Evolutionary conservation across 352 stramenopile species (phyloP).

Genomic region (Bremia lactucae): DNA sequence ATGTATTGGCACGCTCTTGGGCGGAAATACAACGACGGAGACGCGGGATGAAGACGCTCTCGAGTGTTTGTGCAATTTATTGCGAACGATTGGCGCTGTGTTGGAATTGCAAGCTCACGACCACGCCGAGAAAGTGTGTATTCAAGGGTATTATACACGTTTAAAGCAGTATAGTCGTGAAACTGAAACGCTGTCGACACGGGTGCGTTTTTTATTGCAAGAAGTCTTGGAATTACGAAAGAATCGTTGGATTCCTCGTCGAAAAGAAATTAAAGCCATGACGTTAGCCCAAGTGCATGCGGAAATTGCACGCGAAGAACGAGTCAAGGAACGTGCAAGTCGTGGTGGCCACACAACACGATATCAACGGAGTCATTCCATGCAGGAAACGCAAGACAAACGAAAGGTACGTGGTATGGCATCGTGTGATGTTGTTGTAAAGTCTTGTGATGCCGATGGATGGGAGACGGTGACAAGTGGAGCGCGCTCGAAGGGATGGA

Average conservation of each 20-base stretch:
- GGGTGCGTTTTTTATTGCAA: slow-evolving; percentile 79
- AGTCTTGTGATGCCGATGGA: slow-evolving; percentile 56
- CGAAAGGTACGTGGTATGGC: slow-evolving; percentile 40
- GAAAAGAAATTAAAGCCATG: slow-evolving; percentile 79
- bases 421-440: slow-evolving; percentile 9
- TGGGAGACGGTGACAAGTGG: slow-evolving; percentile 60
- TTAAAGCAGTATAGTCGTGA: slow-evolving; percentile 63
- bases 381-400: slow-evolving; percentile 24
- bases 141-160: slow-evolving; percentile 57
- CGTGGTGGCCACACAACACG: slow-evolving; percentile 22
- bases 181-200: slow-evolving; percentile 56
- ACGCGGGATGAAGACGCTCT: slow-evolving; percentile 90
- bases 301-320: slow-evolving; percentile 55
- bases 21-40: slow-evolving; percentile 70
- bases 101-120: slow-evolving; percentile 60
- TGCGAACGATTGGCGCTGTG: slow-evolving; percentile 87
- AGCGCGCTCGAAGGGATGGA: slow-evolving; percentile 43
- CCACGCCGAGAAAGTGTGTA: slow-evolving; percentile 40
- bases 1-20: slow-evolving; percentile 76
- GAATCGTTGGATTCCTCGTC: slow-evolving; percentile 63
- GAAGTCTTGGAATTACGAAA: slow-evolving; percentile 67
- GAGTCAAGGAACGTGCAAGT: slow-evolving; percentile 52
- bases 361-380: slow-evolving; percentile 56
- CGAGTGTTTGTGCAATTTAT: slow-evolving; percentile 91
- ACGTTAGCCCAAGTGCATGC: slow-evolving; percentile 75